These are phyloP conservation scores for Podospora conica DNA, from an alignment of 495 filamentous ascomycete genomes.

Conservation along the genomic window DNA sequence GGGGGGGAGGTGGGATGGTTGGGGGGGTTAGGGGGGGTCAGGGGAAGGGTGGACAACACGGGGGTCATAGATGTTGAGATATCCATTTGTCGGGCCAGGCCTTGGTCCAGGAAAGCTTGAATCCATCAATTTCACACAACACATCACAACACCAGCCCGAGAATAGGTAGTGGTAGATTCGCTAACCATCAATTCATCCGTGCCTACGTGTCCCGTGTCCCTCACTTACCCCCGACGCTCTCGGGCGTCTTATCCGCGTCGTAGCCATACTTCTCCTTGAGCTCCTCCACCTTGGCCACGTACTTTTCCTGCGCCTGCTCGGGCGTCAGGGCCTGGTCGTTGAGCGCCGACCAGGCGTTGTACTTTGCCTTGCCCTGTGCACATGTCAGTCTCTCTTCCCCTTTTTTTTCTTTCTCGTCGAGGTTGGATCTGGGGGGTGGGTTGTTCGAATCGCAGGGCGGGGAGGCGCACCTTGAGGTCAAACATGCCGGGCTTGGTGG, in stretches of 20 bases:
- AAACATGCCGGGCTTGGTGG: constrained; percentile 43
- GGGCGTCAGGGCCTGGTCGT: constrained; percentile 50
- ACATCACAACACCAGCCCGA: no score
- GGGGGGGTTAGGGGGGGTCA: background rate
- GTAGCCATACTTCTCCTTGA: constrained; percentile 64
- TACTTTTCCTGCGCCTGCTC: constrained; percentile 69
- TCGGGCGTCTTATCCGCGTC: constrained; percentile 50
- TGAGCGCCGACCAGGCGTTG: constrained; percentile 62
- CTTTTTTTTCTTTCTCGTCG: no score
- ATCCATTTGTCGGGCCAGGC: no score
- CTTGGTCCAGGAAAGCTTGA: no score
- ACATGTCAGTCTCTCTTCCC: constrained; percentile 3
- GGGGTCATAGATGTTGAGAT: no score
- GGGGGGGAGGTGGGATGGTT: constrained; percentile 39
- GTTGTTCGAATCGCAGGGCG: background rate
- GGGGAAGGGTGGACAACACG: no score
- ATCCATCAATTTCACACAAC: no score
- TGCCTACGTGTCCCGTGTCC: no score
- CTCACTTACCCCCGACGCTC: constrained; percentile 35
- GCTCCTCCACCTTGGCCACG: constrained; percentile 58
- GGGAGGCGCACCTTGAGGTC: constrained; percentile 49
- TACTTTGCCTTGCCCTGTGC: constrained; percentile 71
- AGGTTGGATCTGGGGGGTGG: constrained; percentile 45
- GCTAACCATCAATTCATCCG: background rate
- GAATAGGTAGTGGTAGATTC: background rate